A percentile compares a stretch with the other conserved stretches of the same genome.
These are phyloP conservation scores for Fusarium lateritium DNA, from an alignment of 2,329 filamentous ascomycete species.

Conservation along the genomic window DNA sequence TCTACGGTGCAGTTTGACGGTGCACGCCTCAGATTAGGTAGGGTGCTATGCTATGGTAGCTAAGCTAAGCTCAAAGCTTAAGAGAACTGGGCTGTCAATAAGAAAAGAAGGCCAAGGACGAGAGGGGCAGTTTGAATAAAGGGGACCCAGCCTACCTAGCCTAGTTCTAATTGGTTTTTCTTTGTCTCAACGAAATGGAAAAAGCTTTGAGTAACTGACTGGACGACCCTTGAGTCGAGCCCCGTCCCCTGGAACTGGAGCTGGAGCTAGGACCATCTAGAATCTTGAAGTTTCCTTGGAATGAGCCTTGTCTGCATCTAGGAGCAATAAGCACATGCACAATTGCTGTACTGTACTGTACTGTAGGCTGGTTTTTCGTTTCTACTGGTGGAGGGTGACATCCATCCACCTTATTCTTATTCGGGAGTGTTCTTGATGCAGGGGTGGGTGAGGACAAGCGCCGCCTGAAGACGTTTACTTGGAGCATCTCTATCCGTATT, in stretches of 20 bases:
- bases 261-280: constrained; percentile 24
- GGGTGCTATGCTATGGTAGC: constrained; percentile 1
- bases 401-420: constrained; percentile 33
- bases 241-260: constrained; percentile 35
- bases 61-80: constrained; percentile 36
- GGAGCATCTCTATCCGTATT: constrained; percentile 14
- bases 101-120: constrained; percentile 17
- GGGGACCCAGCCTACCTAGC: constrained; percentile 11
- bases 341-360: neutral
- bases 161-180: constrained; percentile 6
- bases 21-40: constrained; percentile 36
- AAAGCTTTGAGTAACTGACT: constrained; percentile 39
- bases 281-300: constrained; percentile 34
- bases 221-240: constrained; percentile 2
- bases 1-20: constrained; percentile 34
- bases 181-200: constrained; percentile 37
- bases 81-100: constrained; percentile 30
- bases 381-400: constrained; percentile 34
- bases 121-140: constrained; percentile 32
- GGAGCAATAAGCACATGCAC: neutral
- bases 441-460: constrained; percentile 6
- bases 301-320: constrained; percentile 6
- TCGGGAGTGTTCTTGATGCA: constrained; percentile 22
- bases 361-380: constrained; percentile 5
- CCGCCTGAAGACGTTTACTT: constrained; percentile 4